Base-by-base conservation (phyloP, 2,329 filamentous ascomycete genomes). In the Neobulgaria alba region DNA sequence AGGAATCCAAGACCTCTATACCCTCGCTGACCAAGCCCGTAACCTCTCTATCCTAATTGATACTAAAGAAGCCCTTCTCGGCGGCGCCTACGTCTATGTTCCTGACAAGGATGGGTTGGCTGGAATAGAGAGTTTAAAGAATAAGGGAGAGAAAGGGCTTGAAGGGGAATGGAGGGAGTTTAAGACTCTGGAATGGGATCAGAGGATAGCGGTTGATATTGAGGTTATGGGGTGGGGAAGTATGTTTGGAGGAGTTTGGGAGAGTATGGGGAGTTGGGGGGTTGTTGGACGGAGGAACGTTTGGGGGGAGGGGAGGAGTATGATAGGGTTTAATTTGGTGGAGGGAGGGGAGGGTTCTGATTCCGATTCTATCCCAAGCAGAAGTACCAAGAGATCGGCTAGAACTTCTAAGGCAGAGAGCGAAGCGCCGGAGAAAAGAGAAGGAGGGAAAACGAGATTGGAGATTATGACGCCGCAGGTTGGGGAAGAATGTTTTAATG, bases 171-270 rank as follows among this genome's bases (percentile, higher is more conserved):
- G 55, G 3, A 39, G 32, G 9, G 43, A 46, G 10, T 54, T 71
- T 5, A 29, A 57, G 7, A 38, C 38, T 8, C 50, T 72, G 31
- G 61, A 54, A 4, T 68, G 63, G 61, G 67, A 70, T 48, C 68
- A 72, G 55, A 62, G 63, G 30, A 62, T 61, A 1, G 53, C 71
- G 14, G 61, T 72, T 3, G 69, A 73, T 54, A 71, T 65, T 51
- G 68, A 70, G 53, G 60, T 72, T 4, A 51, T 71, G 50, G 52
- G 66, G 38, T 50, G 63, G 7, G 60, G 61, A 8, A 61, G 59
- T 15, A 46, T 61, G 4, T 62, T 71, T 41, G 60, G 61, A 1
- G 68, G 68, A 0, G 55, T 62, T 8, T 60, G 62, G 19, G 61
- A 60, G 54, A 69, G 65, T 48, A 64, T 57, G 50, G 67, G 69